Base-by-base conservation (phyloP, 2,329 filamentous ascomycete species). In the Pseudogymnoascus sp. region DNA sequence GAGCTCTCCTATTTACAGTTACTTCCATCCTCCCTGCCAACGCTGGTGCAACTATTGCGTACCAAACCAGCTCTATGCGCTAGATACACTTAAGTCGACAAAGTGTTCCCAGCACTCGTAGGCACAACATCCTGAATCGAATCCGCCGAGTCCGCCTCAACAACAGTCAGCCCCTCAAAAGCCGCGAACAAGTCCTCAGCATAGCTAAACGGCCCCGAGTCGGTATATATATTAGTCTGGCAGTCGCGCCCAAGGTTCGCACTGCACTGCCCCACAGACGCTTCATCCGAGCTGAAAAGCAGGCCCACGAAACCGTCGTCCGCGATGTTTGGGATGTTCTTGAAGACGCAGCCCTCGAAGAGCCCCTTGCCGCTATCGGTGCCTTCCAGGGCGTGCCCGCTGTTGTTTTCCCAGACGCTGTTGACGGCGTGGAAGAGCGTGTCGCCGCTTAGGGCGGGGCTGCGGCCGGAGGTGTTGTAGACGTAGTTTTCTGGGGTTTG, bases 281-380 rank as follows among this genome's bases (percentile, higher is more conserved):
- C 66, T 28, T 66, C 62, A 30, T 68, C 62, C 6, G 64, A 45
- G n/a, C 60, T 42, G 23, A 67, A 65, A 33, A 65, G 42, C 16
- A 61, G 60, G 52, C 63, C 64, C n/a, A 28, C 60, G 11, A 41
- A 41, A 6, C 28, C 25, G 8, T 7, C n/a, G n/a, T 52, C 23
- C n/a, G 45, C 45, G 9, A 52, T 52, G n/a, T 52, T 75, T 3
- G 72, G 71, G 59, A 78, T 75, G 5, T 70, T 65, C 36, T 73
- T 67, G 64, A 80, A 79, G 64, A 73, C 74, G 68, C 79, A 79
- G 36, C 77, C 78, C 65, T 80, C 78, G 22, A 79, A 68, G 4
- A 78, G 64, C 3, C 71, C 71, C 12, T 70, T 70, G 58, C 64
- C 66, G 36, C 66, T 69, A 4, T 61, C 61, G 35, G 67, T 69